Percentiles rank a stretch among this genome's conserved stretches.
Conservation (phyloP, 2,329 filamentous ascomycete species). For the Rhynchosporium agropyri region DNA sequence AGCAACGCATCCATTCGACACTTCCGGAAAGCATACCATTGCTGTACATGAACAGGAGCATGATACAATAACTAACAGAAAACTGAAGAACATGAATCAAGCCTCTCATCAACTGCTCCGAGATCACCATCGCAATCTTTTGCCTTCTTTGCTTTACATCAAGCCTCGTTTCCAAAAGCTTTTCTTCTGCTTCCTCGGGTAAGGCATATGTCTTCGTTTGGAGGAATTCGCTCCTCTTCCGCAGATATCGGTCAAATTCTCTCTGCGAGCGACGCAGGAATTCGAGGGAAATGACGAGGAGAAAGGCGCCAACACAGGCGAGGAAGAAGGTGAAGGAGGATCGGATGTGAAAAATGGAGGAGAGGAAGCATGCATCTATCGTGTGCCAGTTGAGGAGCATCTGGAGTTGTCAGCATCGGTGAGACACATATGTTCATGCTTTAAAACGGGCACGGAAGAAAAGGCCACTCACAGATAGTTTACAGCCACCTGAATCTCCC, state of each 20-base stretch:
- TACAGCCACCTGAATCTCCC: conserved; percentile 27
- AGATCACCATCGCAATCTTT: conserved; percentile 14
- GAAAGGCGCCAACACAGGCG: conserved; percentile 31
- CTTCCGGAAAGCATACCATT: conserved; percentile 27
- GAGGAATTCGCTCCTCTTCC: conserved; percentile 15
- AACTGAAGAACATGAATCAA: conserved; percentile 33
- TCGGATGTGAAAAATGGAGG: conserved; percentile 29
- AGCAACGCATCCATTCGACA: too few species aligned
- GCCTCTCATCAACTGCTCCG: conserved; percentile 30
- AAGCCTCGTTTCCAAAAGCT: conserved; percentile 23
- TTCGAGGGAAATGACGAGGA: conserved; percentile 34
- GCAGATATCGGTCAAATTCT: conserved; percentile 29
- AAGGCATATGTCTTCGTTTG: conserved; percentile 15
- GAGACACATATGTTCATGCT: not conserved
- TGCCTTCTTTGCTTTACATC: not conserved
- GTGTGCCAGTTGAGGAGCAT: conserved; percentile 38
- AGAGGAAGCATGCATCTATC: conserved; percentile 35
- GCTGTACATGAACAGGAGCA: conserved; percentile 35
- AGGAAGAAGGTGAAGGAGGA: conserved; percentile 32
- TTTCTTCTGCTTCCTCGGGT: conserved; percentile 27
- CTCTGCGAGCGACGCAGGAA: conserved; percentile 31
- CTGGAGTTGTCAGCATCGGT: conserved; percentile 19
- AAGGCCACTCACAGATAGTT: conserved; percentile 30
- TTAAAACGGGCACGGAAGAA: not conserved
- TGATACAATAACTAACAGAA: conserved; percentile 23